Evolutionary conservation across 1,284 basidiomycete genomes (phyloP).

Genomic region (Anthracocystis walkeri): DNA sequence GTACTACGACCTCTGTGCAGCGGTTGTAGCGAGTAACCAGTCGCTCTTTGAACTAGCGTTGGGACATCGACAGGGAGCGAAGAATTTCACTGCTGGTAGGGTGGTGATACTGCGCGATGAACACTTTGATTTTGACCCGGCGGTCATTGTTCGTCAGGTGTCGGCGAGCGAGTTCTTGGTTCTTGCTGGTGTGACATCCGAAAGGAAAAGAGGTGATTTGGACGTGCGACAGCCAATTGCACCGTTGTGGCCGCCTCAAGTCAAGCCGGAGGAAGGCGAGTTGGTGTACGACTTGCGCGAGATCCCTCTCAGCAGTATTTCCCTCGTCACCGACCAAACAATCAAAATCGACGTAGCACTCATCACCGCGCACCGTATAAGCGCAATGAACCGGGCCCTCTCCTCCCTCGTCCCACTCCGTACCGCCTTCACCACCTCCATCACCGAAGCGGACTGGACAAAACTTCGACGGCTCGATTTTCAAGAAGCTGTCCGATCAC

Average conservation of each 20-base stretch:
- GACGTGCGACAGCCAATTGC: slow-evolving; percentile 19
- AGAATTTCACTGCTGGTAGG: slow-evolving; percentile 79
- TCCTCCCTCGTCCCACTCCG: slow-evolving; percentile 32
- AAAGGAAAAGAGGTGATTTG: slow-evolving; percentile 73
- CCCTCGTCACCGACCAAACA: slow-evolving; percentile 78
- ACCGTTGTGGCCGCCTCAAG: slow-evolving; percentile 41
- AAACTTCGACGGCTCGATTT: slow-evolving; percentile 88
- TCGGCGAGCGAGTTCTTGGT: slow-evolving; percentile 76
- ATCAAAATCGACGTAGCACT: slow-evolving; percentile 74
- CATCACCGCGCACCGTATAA: slow-evolving; percentile 73
- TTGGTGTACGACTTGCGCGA: slow-evolving; percentile 78
- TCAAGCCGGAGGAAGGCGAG: slow-evolving; percentile 12
- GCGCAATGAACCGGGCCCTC: slow-evolving; percentile 72
- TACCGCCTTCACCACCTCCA: slow-evolving; percentile 8
- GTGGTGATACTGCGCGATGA: slow-evolving; percentile 84
- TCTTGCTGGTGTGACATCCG: slow-evolving; percentile 76
- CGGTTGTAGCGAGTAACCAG: slow-evolving; percentile 78
- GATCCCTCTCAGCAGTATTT: slow-evolving; percentile 81
- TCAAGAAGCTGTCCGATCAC: slow-evolving; percentile 80
- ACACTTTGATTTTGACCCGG: slow-evolving; percentile 78
- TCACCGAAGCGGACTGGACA: slow-evolving; percentile 77
- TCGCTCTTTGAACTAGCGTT: slow-evolving; percentile 78
- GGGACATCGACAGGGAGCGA: slow-evolving; percentile 77
- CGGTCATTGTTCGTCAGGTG: slow-evolving; percentile 82
- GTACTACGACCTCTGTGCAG: slow-evolving; percentile 82